Conservation (phyloP, 306 rosid genomes). For the Citrullus colocynthis region DNA sequence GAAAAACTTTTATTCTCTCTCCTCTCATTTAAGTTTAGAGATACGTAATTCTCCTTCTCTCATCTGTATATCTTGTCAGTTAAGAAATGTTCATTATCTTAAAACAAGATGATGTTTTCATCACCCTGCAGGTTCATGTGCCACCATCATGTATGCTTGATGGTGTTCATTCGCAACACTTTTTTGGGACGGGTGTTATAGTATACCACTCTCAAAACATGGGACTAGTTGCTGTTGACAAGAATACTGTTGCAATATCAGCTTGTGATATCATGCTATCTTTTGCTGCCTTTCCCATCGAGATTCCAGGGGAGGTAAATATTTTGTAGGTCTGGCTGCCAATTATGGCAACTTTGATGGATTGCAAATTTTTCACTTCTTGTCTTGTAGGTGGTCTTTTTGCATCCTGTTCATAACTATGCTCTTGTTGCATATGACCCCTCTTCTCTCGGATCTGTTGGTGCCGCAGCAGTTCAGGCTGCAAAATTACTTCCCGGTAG, state of each 20-base stretch:
- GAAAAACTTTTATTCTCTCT: neutral
- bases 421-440: conserved; percentile 92
- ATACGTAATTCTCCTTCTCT: neutral
- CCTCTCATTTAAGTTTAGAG: neutral
- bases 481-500: conserved; percentile 90
- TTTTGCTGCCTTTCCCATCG: conserved; percentile 90
- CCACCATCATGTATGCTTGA: conserved; percentile 96
- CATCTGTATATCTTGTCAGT: neutral
- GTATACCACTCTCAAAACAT: conserved; percentile 64
- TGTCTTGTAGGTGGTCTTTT: conserved; percentile 70
- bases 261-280: conserved; percentile 84
- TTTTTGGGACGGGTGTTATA: conserved; percentile 86
- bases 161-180: conserved; percentile 90
- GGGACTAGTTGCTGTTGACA: conserved; percentile 86
- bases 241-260: conserved; percentile 84
- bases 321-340: conserved; percentile 3
- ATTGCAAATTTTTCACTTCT: conserved; percentile 6
- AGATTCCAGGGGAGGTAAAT: conserved; percentile 90
- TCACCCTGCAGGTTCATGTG: conserved; percentile 68
- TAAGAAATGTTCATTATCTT: neutral
- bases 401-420: conserved; percentile 93
- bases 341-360: neutral
- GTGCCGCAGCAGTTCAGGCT: conserved; percentile 67
- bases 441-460: conserved; percentile 76
- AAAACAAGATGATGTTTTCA: conserved; percentile 11